A percentile compares a stretch with the other conserved stretches of the same genome.
Evolutionary conservation across 805 yeast species (phyloP).

Genomic region (Starmerella powellii): DNA sequence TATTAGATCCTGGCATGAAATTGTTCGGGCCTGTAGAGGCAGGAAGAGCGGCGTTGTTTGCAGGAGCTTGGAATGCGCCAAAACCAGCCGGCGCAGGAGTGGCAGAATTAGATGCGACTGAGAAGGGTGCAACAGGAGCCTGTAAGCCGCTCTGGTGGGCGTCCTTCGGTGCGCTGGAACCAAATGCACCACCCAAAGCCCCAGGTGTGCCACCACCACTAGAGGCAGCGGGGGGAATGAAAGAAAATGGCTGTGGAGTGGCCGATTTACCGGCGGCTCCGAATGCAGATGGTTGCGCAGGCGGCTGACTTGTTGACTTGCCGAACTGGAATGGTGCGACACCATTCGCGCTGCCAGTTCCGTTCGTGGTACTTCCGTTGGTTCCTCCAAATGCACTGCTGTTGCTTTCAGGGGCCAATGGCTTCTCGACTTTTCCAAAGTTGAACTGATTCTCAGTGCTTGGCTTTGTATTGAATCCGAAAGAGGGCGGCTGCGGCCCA

Average conservation of each 20-base stretch:
- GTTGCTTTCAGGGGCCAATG: too few species aligned
- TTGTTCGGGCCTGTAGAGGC: neutral
- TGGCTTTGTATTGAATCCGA: neutral
- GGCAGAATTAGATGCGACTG: too few species aligned
- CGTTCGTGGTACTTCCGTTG: too few species aligned
- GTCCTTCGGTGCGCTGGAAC: too few species aligned
- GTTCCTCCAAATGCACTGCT: too few species aligned
- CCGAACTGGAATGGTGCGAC: neutral
- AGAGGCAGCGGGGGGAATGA: neutral
- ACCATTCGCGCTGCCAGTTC: too few species aligned
- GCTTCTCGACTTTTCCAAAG: neutral
- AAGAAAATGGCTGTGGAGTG: too few species aligned
- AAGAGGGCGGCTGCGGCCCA: too few species aligned
- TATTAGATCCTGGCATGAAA: neutral
- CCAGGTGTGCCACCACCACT: constrained; percentile 7
- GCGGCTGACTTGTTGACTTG: too few species aligned
- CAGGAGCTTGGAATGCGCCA: too few species aligned
- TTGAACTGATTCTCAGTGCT: neutral
- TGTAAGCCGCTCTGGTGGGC: too few species aligned
- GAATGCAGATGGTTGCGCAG: constrained; percentile 13
- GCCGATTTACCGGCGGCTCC: constrained; percentile 1
- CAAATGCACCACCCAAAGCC: neutral
- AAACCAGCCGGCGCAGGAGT: neutral
- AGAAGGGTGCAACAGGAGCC: too few species aligned
- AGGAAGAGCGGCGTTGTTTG: neutral